Base-by-base conservation (phyloP, 2,329 filamentous ascomycete species). In the Didymella keratinophila region DNA sequence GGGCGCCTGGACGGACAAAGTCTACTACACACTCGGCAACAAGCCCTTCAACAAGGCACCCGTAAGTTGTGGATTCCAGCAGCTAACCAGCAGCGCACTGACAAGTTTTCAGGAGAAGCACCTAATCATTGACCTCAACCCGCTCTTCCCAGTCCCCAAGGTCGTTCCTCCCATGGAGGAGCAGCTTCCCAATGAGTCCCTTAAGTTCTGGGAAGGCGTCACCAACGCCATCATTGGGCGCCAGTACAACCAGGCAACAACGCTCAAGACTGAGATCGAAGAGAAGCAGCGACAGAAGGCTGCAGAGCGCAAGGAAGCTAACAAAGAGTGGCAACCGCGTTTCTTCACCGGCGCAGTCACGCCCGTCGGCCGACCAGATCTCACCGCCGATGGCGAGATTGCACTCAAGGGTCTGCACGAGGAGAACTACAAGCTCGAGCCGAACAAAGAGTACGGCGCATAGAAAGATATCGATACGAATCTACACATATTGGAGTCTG, bases 141-240 rank as follows among this genome's bases (percentile, higher is more conserved):
- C 94, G 2, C 86, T 99, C 44, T 85, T 83, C 41, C 92, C 96
- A 2, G 86, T 89, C 0, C 82, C 89, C 54, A 99, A 99, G 79
- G 81, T 86, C 42, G 76, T 96, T 0, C 95, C 95, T 0, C 92
- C 94, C 0, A 78, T 84, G 18, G 88, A 93, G 42, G 77, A 87
- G 58, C 95, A 98, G 76, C 86, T 96, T 2, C 86, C 90, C 54
- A 95, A 99, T 76, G 95, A 99, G 79, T 96, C 91, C 2, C 86
- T 95, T 64, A 88, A 86, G 56, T 90, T 97, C 74, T 99, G 95
- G 95, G 84, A 87, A 32, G 86, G 86, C 23, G 94, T 99, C 43
- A 98, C 95, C 18, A 84, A 91, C 51, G 92, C 93, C 34, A 98
- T 99, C 71, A 77, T 86, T 21, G 81, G 87, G 61, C 96, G 93